These are phyloP conservation scores for Euphorbia peplus DNA, from an alignment of 345 rosid genomes.

Conservation along the genomic window DNA sequence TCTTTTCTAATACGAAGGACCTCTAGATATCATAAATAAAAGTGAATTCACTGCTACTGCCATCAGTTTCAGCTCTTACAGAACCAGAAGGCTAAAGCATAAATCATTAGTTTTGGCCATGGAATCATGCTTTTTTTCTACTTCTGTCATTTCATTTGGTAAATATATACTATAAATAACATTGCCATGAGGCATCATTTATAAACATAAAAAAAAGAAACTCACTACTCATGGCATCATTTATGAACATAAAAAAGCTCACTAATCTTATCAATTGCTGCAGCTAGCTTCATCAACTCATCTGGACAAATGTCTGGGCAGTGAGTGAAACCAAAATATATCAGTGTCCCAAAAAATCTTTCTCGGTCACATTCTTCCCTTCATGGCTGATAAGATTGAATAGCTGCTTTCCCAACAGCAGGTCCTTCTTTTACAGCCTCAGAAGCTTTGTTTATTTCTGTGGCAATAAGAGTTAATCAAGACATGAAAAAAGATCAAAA, in stretches of 20 bases:
- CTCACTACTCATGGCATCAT: no score
- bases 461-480: constrained; percentile 13
- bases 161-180: background rate
- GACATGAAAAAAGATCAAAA: background rate
- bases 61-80: background rate
- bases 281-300: constrained; percentile 79
- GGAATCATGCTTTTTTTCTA: background rate
- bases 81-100: background rate
- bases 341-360: constrained; percentile 69
- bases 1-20: background rate
- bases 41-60: background rate
- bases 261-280: constrained; percentile 89
- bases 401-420: constrained; percentile 87
- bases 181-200: background rate
- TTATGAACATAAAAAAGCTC: constrained; percentile 29
- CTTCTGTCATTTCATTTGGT: background rate
- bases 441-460: constrained; percentile 70
- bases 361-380: constrained; percentile 74
- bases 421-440: constrained; percentile 90
- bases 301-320: constrained; percentile 99
- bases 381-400: constrained; percentile 80
- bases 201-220: constrained; percentile 9
- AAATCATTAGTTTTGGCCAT: background rate
- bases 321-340: constrained; percentile 97
- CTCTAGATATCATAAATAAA: background rate